Base-by-base conservation (phyloP, 495 filamentous ascomycete species). In the Aspergillus saccharolyticus region DNA sequence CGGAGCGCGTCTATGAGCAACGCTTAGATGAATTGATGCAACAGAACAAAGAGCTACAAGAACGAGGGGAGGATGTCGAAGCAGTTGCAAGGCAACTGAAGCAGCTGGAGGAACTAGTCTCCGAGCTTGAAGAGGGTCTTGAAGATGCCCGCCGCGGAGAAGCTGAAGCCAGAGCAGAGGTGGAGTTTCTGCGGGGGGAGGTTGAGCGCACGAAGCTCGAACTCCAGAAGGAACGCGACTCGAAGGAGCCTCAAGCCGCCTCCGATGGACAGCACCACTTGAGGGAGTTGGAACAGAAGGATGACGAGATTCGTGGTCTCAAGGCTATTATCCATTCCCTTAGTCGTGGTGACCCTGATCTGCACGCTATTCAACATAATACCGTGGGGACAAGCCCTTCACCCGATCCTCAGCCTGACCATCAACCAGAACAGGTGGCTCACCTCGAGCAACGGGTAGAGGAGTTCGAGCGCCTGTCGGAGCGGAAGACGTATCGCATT, bases 241-340 rank as follows among this genome's bases (percentile, higher is more conserved):
- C 84, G 25, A 79, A 78, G 55, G 77, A 79, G 25, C 78, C 72
- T 0, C 78, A 77, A 12, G 74, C 80, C 7, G 76, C 75, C n/a
- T 73, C 77, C 3, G 73, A 79, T 19, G 76, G 75, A 18, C 76
- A 76, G 46, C 75, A 82, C 15, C 74, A 74, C 30, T 67, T 71
- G 2, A 85, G 88, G 63, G 91, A 96, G 60, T 71, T 97, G 19
- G 93, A 96, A 60, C 90, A 96, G 66, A 89, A 92, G 64, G 95
- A 98, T 61, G 95, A 97, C 60, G 94, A 98, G 73, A 97, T 98
- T 62, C 83, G 92, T 25, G 95, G 94, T 43, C 76, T 98, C 52
- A 97, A 97, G 72, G 94, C 94, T 39, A 97, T 98, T 64, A 97
- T 98, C 49, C 94, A 97, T 70, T 96, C 91, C 10, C 75, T 98